These are phyloP conservation scores for Sporothrix variecibatus DNA, from an alignment of 2,329 filamentous ascomycete species.

Conservation along the genomic window DNA sequence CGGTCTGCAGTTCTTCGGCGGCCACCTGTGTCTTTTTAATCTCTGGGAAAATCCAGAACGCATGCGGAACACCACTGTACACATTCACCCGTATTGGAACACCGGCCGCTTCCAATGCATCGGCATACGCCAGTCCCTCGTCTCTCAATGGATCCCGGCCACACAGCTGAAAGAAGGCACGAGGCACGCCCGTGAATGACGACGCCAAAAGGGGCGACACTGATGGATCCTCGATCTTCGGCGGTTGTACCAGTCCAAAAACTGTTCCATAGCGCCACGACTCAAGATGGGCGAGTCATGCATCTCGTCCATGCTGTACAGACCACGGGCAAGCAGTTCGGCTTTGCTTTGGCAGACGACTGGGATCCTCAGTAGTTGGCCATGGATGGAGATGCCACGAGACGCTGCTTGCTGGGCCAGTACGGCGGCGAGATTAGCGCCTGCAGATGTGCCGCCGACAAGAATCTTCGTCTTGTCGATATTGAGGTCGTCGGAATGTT, in stretches of 20 bases:
- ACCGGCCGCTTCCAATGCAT: neutral
- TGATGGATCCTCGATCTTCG: neutral
- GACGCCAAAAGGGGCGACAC: neutral
- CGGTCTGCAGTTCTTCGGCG: neutral
- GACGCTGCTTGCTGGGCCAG: neutral
- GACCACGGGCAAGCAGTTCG: neutral
- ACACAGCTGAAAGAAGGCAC: neutral
- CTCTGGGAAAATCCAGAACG: constrained; percentile 20
- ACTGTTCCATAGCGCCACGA: constrained; percentile 9
- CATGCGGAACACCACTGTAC: constrained; percentile 3
- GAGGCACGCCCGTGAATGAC: neutral
- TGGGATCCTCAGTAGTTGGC: constrained; percentile 12
- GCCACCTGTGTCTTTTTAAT: constrained; percentile 5
- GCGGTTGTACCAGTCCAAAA: constrained; percentile 8
- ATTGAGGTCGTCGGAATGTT: neutral
- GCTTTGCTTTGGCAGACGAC: constrained; percentile 7
- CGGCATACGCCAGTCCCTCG: constrained; percentile 16
- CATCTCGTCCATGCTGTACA: constrained; percentile 14
- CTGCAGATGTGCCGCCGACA: constrained; percentile 6
- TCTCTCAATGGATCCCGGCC: constrained; percentile 13
- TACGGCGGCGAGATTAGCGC: constrained; percentile 5
- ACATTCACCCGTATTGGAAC: neutral
- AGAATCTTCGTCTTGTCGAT: neutral
- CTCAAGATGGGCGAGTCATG: constrained; percentile 12
- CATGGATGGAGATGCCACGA: neutral